A percentile compares a stretch with the other conserved stretches of the same genome.
These are phyloP conservation scores for Ceratopteris richardii DNA, from an alignment of 75 land plant species.

Conservation along the genomic window DNA sequence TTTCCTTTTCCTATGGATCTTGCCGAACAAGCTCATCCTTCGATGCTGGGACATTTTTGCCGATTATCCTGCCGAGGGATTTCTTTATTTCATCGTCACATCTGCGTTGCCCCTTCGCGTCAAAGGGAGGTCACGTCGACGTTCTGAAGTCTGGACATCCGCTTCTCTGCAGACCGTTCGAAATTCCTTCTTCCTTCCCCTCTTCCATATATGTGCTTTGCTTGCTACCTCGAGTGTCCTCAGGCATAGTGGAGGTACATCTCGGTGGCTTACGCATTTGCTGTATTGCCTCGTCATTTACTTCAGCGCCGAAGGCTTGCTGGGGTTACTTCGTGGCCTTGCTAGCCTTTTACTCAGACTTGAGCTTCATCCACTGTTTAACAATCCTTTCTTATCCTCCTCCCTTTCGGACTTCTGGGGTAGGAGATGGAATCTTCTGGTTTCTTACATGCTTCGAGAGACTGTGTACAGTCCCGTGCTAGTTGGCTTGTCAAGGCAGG, in stretches of 20 bases:
- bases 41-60: constrained; percentile 54
- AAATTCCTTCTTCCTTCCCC: constrained; percentile 14
- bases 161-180: background rate
- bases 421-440: constrained; percentile 66
- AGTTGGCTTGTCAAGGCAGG: background rate
- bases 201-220: background rate
- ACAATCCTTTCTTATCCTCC: constrained; percentile 52
- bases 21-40: constrained; percentile 58
- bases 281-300: constrained; percentile 34
- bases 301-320: constrained; percentile 22
- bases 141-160: too few relatives aligned
- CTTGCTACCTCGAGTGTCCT: background rate
- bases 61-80: background rate
- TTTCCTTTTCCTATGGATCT: constrained; percentile 58
- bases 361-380: constrained; percentile 45
- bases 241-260: background rate
- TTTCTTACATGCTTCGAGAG: constrained; percentile 35
- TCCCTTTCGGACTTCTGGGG: constrained; percentile 86
- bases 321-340: constrained; percentile 20
- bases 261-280: constrained; percentile 8
- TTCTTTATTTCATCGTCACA: background rate
- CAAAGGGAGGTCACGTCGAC: too few relatives aligned
- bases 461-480: constrained; percentile 51
- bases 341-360: constrained; percentile 25
- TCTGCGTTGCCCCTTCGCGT: too few relatives aligned